A percentile compares a stretch with the other conserved stretches of the same genome.
These are phyloP conservation scores for Talinum fruticosum DNA, from an alignment of 148 eudicot species.

Conservation along the genomic window DNA sequence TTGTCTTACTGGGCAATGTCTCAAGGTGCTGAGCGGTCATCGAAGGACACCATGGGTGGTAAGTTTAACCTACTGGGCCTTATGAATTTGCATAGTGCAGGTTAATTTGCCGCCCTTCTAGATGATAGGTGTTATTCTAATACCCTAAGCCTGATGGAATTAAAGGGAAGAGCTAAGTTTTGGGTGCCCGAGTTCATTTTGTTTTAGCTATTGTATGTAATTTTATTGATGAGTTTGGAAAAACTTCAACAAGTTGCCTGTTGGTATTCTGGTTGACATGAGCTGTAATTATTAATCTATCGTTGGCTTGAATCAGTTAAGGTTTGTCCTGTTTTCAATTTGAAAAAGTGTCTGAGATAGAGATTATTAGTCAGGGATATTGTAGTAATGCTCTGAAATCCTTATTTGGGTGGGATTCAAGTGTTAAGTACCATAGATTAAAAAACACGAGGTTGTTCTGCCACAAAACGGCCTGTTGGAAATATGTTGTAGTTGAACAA, in stretches of 20 bases:
- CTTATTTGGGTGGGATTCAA: no score
- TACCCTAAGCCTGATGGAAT: background rate
- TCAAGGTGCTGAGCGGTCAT: conserved; percentile 86
- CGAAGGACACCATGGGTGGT: conserved; percentile 99
- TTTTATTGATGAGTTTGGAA: no score
- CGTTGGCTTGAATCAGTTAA: no score
- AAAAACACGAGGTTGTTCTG: no score
- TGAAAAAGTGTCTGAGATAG: background rate
- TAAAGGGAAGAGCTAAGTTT: background rate
- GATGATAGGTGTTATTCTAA: background rate
- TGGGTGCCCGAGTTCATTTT: background rate
- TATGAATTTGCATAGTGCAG: background rate
- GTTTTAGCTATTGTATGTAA: background rate
- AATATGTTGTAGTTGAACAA: no score
- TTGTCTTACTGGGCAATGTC: conserved; percentile 74
- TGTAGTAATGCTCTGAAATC: background rate
- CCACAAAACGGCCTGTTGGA: no score
- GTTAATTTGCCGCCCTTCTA: conserved; percentile 1
- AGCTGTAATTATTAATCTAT: no score
- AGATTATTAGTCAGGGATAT: background rate
- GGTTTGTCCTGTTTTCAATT: no score
- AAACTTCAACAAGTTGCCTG: no score
- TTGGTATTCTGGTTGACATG: no score
- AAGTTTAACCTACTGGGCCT: conserved; percentile 24
- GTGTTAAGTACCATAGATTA: no score